phyloP scores from a whole-genome alignment of 2,329 filamentous ascomycete genomes.

The Cladosporium sp. region DNA sequence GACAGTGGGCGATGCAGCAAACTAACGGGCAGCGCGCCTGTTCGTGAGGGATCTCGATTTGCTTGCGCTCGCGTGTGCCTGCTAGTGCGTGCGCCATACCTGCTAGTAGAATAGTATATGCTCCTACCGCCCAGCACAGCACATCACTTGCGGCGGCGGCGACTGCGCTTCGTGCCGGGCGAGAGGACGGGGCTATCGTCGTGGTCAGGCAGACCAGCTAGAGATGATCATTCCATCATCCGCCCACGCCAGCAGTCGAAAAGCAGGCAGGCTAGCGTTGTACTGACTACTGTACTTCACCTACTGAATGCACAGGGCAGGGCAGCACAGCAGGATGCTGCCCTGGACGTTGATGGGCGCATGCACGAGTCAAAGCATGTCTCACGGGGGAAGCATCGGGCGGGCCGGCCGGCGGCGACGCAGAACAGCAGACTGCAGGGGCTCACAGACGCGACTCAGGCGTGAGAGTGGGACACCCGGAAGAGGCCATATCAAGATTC shows the following conservation, averaged over 20 bases:
- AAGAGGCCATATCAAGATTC: not conserved
- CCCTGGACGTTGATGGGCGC: not conserved
- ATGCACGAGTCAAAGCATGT: not conserved
- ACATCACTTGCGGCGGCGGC: not conserved
- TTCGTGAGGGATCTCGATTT: not conserved
- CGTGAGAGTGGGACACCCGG: not conserved
- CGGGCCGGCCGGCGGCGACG: not conserved
- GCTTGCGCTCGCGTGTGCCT: not conserved
- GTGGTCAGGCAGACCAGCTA: not conserved
- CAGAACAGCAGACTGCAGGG: slow-evolving; percentile 10
- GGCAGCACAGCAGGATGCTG: not conserved
- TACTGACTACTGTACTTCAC: not conserved
- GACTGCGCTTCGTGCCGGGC: not conserved
- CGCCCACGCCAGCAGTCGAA: not conserved
- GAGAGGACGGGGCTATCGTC: not conserved
- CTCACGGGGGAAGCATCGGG: not conserved
- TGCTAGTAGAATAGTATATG: not conserved
- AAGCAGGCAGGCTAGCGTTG: not conserved
- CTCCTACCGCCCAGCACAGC: not conserved
- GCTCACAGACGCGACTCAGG: not conserved
- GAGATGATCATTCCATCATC: not conserved
- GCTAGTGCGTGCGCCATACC: not conserved
- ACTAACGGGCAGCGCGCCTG: slow-evolving; percentile 9
- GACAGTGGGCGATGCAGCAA: slow-evolving; percentile 1
- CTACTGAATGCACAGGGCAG: not conserved